phyloP scores from a whole-genome alignment of 805 yeast species.

The Saccharomycopsis guyanensis region DNA sequence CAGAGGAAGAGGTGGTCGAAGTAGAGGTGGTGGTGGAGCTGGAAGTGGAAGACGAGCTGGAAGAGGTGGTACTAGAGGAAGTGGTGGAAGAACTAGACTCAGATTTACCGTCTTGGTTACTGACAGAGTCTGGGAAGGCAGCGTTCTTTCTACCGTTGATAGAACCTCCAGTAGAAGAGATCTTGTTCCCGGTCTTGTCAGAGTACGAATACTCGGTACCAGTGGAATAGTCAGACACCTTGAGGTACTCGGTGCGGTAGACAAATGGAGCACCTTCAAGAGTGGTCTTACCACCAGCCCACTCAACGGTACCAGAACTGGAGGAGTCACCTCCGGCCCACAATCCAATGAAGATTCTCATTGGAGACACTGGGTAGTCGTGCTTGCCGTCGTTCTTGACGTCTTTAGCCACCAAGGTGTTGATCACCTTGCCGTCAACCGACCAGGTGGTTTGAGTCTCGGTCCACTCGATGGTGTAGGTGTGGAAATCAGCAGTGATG shows the following conservation, averaged over 20 bases:
- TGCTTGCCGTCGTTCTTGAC: conserved; percentile 37
- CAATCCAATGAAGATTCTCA: conserved; percentile 58
- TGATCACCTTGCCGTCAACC: conserved; percentile 59
- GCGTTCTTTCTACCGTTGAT: conserved; percentile 16
- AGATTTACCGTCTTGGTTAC: not conserved
- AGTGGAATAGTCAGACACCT: conserved; percentile 61
- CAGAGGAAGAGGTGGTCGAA: not conserved
- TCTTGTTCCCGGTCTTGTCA: conserved; percentile 32
- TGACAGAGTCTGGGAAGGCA: conserved; percentile 5
- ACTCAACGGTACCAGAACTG: conserved; percentile 63
- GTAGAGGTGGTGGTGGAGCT: conserved; percentile 2
- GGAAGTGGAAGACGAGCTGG: not conserved
- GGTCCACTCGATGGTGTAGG: conserved; percentile 83
- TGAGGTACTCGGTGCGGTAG: conserved; percentile 52
- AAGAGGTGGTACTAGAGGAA: conserved; percentile 4
- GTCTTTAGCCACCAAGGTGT: conserved; percentile 40
- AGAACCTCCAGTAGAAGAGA: conserved; percentile 11
- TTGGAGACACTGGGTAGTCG: conserved; percentile 88
- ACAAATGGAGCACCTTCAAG: conserved; percentile 59
- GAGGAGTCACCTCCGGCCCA: conserved; percentile 80
- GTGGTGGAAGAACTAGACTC: conserved; percentile 10
- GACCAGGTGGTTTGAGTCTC: conserved; percentile 58
- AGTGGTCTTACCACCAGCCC: conserved; percentile 78
- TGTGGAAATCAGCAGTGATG: conserved; percentile 58
- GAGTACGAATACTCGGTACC: conserved; percentile 53